Evolutionary conservation across 306 rosid species (phyloP).

Genomic region (Malus fusca): DNA sequence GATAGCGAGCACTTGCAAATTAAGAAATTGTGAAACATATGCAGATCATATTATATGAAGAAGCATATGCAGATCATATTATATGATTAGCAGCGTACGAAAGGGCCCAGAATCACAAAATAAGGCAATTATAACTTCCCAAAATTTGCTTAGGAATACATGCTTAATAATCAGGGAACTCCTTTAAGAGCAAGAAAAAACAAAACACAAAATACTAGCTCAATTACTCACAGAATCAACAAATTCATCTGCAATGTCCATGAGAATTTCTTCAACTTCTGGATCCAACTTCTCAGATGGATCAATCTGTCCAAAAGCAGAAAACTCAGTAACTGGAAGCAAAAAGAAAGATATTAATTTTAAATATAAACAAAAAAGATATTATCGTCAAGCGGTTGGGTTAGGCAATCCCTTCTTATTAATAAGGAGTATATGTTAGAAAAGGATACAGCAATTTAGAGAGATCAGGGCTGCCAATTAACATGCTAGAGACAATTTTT

Average conservation of each 20-base stretch:
- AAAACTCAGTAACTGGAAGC: neutral
- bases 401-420: neutral
- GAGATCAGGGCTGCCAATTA: neutral
- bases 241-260: slow-evolving; percentile 85
- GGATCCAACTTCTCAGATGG: slow-evolving; percentile 79
- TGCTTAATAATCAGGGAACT: neutral
- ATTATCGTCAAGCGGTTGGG: neutral
- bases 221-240: slow-evolving; percentile 78
- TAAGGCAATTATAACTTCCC: neutral
- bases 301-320: slow-evolving; percentile 59
- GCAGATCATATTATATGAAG: neutral
- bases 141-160: neutral
- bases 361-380: neutral
- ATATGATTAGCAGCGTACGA: neutral
- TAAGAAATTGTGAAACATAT: neutral
- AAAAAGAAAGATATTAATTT: neutral
- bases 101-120: neutral
- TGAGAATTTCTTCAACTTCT: slow-evolving; percentile 84
- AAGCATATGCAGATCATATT: neutral
- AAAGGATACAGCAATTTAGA: neutral
- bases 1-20: neutral
- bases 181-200: neutral
- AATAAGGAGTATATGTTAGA: neutral
- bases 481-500: neutral
- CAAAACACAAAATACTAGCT: slow-evolving; percentile 1